phyloP scores from a whole-genome alignment of 352 stramenopile genomes.

The Aphanomyces euteiches region DNA sequence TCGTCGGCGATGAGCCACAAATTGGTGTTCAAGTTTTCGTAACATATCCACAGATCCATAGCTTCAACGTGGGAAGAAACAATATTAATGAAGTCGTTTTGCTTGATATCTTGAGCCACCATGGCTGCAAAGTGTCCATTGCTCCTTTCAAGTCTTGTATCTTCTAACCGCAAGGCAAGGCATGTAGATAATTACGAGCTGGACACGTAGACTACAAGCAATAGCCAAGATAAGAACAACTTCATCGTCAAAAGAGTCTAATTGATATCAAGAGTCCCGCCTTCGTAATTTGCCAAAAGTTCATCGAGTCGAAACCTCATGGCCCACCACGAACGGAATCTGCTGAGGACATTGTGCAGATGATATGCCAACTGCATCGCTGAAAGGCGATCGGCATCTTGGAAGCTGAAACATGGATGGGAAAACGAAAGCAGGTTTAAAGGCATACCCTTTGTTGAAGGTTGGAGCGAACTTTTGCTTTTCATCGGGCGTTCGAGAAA shows the following conservation, averaged over 20 bases:
- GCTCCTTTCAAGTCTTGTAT: not conserved
- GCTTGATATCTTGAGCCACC: not conserved
- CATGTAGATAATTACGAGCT: conserved; percentile 9
- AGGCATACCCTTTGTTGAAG: conserved; percentile 49
- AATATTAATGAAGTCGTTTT: not conserved
- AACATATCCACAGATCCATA: conserved; percentile 11
- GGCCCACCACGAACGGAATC: not conserved
- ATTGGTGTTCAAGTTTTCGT: conserved; percentile 18
- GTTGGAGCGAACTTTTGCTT: conserved; percentile 63
- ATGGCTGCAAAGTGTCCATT: not conserved
- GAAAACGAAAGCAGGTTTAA: conserved; percentile 54
- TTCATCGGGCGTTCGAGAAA: conserved; percentile 38
- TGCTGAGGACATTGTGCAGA: conserved; percentile 63
- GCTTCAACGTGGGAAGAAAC: not conserved
- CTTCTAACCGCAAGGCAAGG: not conserved
- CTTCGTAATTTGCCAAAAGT: not conserved
- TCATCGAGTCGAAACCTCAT: not conserved
- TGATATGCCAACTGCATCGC: conserved; percentile 77
- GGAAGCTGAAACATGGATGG: conserved; percentile 56
- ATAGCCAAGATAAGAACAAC: conserved; percentile 7
- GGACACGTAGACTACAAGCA: not conserved
- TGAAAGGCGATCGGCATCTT: conserved; percentile 59
- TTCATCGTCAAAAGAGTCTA: not conserved
- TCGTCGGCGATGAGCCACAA: not conserved
- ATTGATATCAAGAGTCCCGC: not conserved